Percentiles rank a stretch among this genome's conserved stretches.
These are phyloP conservation scores for Leptodermis oblonga DNA, from an alignment of 257 asterid genomes.

Conservation along the genomic window DNA sequence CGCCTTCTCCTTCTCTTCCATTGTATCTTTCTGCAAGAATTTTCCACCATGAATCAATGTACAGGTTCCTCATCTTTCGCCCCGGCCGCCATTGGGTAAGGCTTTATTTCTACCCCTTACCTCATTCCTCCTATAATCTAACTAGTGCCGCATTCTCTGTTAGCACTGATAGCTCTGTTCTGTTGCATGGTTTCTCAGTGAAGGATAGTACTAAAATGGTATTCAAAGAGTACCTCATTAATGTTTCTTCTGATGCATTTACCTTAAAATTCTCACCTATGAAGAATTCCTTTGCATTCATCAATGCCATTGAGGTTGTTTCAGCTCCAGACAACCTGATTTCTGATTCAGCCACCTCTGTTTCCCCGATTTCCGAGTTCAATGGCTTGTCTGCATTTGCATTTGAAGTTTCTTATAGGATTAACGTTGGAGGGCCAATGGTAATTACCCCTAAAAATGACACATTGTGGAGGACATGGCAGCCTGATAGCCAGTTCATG, in stretches of 20 bases:
- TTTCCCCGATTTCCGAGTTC: constrained; percentile 50
- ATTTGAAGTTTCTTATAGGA: constrained; percentile 52
- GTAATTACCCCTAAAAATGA: constrained; percentile 77
- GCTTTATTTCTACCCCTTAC: constrained; percentile 61
- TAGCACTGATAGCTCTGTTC: constrained; percentile 49
- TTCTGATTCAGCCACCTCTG: constrained; percentile 47
- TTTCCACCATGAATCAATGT: constrained; percentile 55
- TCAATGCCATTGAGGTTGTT: constrained; percentile 83
- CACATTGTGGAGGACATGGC: constrained; percentile 71
- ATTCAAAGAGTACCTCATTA: constrained; percentile 72
- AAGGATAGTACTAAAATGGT: constrained; percentile 34
- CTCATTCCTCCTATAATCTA: constrained; percentile 53
- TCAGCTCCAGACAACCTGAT: constrained; percentile 73
- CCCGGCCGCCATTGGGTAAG: constrained; percentile 79
- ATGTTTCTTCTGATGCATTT: constrained; percentile 51
- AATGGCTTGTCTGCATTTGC: constrained; percentile 40
- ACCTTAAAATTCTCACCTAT: constrained; percentile 73
- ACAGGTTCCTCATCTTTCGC: constrained; percentile 48
- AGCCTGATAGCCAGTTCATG: constrained; percentile 40
- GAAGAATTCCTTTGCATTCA: constrained; percentile 61
- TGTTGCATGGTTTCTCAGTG: constrained; percentile 69
- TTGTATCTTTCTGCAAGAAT: constrained; percentile 58
- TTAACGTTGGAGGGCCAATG: constrained; percentile 71
- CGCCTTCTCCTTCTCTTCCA: constrained; percentile 27
- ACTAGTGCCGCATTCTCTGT: constrained; percentile 60